phyloP scores from a whole-genome alignment of 352 stramenopile genomes.

The Phytophthora rubi region DNA sequence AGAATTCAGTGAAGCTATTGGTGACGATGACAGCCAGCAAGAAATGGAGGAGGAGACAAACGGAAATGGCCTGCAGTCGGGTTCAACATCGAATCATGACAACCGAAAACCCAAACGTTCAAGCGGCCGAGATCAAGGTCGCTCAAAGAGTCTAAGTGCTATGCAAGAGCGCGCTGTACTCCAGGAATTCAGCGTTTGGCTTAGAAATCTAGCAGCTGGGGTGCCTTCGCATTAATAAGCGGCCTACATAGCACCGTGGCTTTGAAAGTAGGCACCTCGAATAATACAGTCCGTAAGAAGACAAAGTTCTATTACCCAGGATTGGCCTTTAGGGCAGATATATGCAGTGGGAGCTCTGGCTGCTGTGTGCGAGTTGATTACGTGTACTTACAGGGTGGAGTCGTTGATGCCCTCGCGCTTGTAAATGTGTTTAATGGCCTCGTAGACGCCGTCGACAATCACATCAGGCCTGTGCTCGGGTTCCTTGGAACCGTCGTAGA shows the following conservation, averaged over 20 bases:
- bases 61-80: constrained; percentile 1
- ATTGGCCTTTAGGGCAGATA: neutral
- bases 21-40: constrained; percentile 20
- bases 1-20: constrained; percentile 58
- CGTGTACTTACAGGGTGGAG: constrained; percentile 37
- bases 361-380: neutral
- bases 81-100: constrained; percentile 3
- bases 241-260: neutral
- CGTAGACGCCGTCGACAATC: constrained; percentile 63
- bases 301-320: constrained; percentile 31
- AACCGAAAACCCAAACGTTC: constrained; percentile 2
- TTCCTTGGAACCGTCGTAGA: constrained; percentile 72
- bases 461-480: constrained; percentile 76
- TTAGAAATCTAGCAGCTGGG: constrained; percentile 56
- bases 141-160: constrained; percentile 28
- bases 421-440: constrained; percentile 86
- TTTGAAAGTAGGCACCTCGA: neutral
- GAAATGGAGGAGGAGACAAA: constrained; percentile 10
- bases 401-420: constrained; percentile 56
- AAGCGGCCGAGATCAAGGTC: constrained; percentile 7
- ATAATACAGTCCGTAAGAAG: constrained; percentile 16
- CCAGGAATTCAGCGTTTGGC: constrained; percentile 82
- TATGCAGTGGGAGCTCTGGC: neutral
- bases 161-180: constrained; percentile 81
- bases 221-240: constrained; percentile 19